Base-by-base conservation (phyloP, 176 grass and related monocot species). In the Pontederia crassipes region DNA sequence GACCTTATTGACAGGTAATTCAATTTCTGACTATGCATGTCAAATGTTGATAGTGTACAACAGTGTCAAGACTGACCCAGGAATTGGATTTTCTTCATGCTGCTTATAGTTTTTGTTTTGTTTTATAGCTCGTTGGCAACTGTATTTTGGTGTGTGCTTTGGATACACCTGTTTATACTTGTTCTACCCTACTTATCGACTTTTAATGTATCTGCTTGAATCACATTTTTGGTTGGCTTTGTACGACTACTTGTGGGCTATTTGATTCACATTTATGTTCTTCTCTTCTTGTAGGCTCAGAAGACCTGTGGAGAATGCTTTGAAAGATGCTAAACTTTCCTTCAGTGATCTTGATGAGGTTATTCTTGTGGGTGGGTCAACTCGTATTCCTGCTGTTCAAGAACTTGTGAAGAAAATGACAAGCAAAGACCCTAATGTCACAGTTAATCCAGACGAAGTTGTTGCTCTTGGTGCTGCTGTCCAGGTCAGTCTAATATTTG, bases 351-450 rank as follows among this genome's bases (percentile, higher is more conserved):
- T 91, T 60, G 83, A 85, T 45, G 83, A 91, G 52, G 79, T 91
- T 18, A 91, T 91, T 68, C 87, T 91, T 60, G 83, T 91, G 1
- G 87, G 87, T 75, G 87, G 87, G 11, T 86, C 87, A 47, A 91
- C 87, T 45, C 75, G 83, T 53, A 91, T 91, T 28, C 87, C 87
- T 60, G 83, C 87, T 5, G 83, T 91, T 29, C 83, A 86, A 61
- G 87, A 86, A 49, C 62, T 91, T 59, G 87, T 91, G 17, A 86
- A 77, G 83, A 83, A 85, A 62, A 77, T 86, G 79, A 91, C 87
- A 10, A 83, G 87, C 58, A 91, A 86, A 69, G 83, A 86, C 12
- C 87, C 87, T 48, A 86, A 85, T 78, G 77, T 86, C 27, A 91
- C 82, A 0, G 87, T 91, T 13, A 91, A 91, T 55, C 87, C 87